Conservation (phyloP, 2,329 filamentous ascomycete genomes). For the Claviceps spartinae region DNA sequence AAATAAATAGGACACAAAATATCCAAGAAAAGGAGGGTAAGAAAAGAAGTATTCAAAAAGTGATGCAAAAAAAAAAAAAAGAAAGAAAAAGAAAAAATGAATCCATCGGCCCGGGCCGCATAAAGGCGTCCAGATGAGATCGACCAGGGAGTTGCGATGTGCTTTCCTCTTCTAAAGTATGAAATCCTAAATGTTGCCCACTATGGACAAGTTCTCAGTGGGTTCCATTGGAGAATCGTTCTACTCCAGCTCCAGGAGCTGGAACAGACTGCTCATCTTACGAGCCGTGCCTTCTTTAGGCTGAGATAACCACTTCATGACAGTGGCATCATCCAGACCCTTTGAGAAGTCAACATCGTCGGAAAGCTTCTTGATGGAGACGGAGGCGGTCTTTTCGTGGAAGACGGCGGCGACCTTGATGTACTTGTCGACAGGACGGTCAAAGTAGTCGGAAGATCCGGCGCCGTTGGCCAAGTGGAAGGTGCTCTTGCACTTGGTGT, state of each 20-base stretch:
- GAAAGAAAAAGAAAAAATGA: background rate
- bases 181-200: too few species aligned
- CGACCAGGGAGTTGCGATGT: background rate
- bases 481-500: slow-evolving; percentile 54
- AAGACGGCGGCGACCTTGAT: slow-evolving; percentile 56
- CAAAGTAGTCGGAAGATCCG: slow-evolving; percentile 59
- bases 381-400: slow-evolving; percentile 32
- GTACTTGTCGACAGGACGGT: slow-evolving; percentile 42
- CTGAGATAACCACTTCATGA: slow-evolving; percentile 21
- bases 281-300: slow-evolving; percentile 1
- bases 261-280: slow-evolving; percentile 14
- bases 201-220: too few species aligned
- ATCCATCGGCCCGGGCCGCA: background rate
- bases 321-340: slow-evolving; percentile 24
- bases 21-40: background rate
- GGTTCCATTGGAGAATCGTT: too few species aligned
- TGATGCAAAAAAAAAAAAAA: background rate
- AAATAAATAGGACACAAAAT: background rate
- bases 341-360: slow-evolving; percentile 26
- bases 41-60: background rate
- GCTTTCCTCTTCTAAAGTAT: background rate
- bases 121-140: background rate
- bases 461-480: slow-evolving; percentile 51
- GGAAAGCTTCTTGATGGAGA: slow-evolving; percentile 42
- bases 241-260: background rate